Base-by-base conservation (phyloP, 805 yeast species). In the Priceomyces carsonii region DNA sequence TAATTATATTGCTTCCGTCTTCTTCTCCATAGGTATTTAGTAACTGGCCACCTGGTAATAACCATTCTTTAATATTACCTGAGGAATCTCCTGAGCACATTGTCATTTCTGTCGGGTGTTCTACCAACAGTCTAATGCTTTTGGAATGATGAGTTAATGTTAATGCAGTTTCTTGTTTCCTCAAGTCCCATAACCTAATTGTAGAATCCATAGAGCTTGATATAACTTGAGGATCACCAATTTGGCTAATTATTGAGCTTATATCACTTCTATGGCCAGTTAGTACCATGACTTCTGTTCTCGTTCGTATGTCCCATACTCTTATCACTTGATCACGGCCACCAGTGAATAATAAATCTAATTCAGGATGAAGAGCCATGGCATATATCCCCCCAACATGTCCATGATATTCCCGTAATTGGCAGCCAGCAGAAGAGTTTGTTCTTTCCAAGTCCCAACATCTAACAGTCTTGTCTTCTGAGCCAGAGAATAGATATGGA, bases 371-470 rank as follows among this genome's bases (percentile, higher is more conserved):
- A 10, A 89, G 55, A 39, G 81, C 91, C 27, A 90, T 69, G 0
- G 95, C 71, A 51, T 87, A 88, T 2, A 93, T 86, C 3, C 95
- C 95, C 19, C 95, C 86, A 17, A 87, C 69, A 63, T 93, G 99
- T 3, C 99, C 99, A 61, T 90, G 95, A 59, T 87, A 93, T 49
- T 89, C 88, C 37, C 97, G 68, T 3, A 89, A 76, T 46, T 65
- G 69, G 41, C 70, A 63, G 8, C 74, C 74, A 9, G 62, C 51
- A 1, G 57, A 42, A 2, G 86, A 79, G 47, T 78, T 78, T 49
- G 90, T 87, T 51, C 80, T 77, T 57, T 91, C 98, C 47, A 93
- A 69, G 65, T 93, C 99, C 97, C 98, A 93, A 59, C 98, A 90
- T 54, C 87, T 79, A 7, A 89, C 87, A 17, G 89, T 73, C 57